A percentile compares a stretch with the other conserved stretches of the same genome.
Evolutionary conservation across 768 basidiomycete genomes (phyloP).

Genomic region (Mycena chlorophos): DNA sequence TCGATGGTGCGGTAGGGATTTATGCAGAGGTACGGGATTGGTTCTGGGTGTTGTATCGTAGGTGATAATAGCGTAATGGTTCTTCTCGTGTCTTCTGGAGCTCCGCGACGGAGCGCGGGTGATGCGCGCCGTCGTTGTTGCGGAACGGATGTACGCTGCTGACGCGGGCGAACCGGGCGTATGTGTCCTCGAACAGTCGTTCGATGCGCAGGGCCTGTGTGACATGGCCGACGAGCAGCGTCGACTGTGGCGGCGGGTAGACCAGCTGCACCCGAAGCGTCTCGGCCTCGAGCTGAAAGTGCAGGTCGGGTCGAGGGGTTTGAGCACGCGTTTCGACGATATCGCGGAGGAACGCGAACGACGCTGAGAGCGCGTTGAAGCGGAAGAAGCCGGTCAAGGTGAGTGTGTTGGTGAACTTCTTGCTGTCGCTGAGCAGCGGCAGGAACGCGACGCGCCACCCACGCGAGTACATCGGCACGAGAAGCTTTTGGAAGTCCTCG

Average conservation of each 20-base stretch:
- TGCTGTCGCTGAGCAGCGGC: constrained; percentile 8
- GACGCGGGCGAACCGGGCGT: constrained; percentile 3
- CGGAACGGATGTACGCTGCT: constrained; percentile 12
- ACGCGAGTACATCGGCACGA: constrained; percentile 11
- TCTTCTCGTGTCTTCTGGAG: constrained; percentile 6
- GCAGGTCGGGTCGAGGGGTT: constrained; percentile 2
- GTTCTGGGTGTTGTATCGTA: constrained; percentile 9
- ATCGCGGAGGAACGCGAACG: constrained; percentile 7
- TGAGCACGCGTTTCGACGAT: not conserved
- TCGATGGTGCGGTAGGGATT: constrained; percentile 34
- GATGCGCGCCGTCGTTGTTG: not conserved
- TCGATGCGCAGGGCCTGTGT: constrained; percentile 14
- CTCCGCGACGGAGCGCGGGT: constrained; percentile 8
- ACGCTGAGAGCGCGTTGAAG: constrained; percentile 5
- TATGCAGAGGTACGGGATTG: not conserved
- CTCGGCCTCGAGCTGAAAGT: constrained; percentile 15
- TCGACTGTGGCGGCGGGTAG: constrained; percentile 6
- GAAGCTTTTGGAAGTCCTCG: constrained; percentile 7
- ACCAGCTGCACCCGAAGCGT: constrained; percentile 16
- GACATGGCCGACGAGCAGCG: constrained; percentile 7
- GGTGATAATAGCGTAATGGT: constrained; percentile 6
- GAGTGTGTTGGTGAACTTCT: not conserved
- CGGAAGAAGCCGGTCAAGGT: constrained; percentile 14
- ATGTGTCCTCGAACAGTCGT: constrained; percentile 6
- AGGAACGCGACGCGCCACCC: constrained; percentile 15